These are phyloP conservation scores for Teratosphaeria destructans DNA, from an alignment of 2,329 filamentous ascomycete species.

Conservation along the genomic window DNA sequence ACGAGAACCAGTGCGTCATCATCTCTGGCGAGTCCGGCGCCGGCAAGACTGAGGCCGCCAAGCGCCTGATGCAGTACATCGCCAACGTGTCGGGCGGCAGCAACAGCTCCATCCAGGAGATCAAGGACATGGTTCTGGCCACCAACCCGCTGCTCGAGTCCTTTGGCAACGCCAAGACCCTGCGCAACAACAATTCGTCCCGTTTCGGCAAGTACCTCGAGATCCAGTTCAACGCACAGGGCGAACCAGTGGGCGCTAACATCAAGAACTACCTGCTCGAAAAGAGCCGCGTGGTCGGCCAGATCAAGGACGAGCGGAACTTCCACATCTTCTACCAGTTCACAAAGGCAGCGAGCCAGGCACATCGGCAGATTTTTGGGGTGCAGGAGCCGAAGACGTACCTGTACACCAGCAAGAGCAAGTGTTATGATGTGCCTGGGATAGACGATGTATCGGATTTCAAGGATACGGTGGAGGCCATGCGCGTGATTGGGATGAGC, in stretches of 20 bases:
- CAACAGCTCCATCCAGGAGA: slow-evolving; percentile 82
- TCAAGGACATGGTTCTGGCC: slow-evolving; percentile 98
- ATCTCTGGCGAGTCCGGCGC: slow-evolving; percentile 97
- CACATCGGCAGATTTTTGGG: slow-evolving; percentile 80
- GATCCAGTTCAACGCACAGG: slow-evolving; percentile 84
- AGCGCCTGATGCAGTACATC: slow-evolving; percentile 99
- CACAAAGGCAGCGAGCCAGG: slow-evolving; percentile 81
- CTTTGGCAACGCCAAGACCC: slow-evolving; percentile 95
- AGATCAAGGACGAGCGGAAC: slow-evolving; percentile 91
- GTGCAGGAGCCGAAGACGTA: slow-evolving; percentile 89
- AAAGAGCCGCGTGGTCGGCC: slow-evolving; percentile 87
- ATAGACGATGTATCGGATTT: slow-evolving; percentile 89
- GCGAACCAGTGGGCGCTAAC: slow-evolving; percentile 89
- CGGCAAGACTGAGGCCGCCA: slow-evolving; percentile 96
- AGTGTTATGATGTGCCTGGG: slow-evolving; percentile 87
- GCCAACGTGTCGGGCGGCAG: slow-evolving; percentile 84
- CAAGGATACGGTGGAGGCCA: slow-evolving; percentile 81
- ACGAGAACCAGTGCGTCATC: slow-evolving; percentile 98
- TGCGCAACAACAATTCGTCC: slow-evolving; percentile 97
- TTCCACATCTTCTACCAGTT: slow-evolving; percentile 99
- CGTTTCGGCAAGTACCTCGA: slow-evolving; percentile 98
- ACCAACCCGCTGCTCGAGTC: slow-evolving; percentile 95
- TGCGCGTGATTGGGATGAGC: slow-evolving; percentile 83
- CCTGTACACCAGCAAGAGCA: slow-evolving; percentile 83
- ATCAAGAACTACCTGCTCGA: slow-evolving; percentile 98